phyloP scores from a whole-genome alignment of 768 basidiomycete genomes.

The Podaxis sp. region DNA sequence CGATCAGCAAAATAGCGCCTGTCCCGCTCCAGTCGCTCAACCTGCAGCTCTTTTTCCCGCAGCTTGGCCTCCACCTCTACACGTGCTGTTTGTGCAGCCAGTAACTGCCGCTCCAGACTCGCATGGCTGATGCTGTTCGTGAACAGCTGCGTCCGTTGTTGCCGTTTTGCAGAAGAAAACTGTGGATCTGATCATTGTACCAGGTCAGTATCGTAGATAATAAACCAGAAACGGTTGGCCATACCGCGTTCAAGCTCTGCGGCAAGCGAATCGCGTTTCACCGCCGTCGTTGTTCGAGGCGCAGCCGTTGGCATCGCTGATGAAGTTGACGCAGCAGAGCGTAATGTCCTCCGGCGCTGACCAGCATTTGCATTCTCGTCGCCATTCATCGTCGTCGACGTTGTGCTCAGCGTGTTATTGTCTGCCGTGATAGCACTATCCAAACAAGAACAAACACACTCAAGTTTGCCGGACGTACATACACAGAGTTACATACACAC shows the following conservation, averaged over 20 bases:
- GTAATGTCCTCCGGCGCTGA: too few relatives aligned
- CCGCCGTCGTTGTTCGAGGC: conserved; percentile 23
- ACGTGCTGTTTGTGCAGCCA: conserved; percentile 57
- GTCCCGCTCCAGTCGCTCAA: conserved; percentile 71
- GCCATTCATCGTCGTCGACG: neutral
- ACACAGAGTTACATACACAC: too few relatives aligned
- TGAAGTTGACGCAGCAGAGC: neutral
- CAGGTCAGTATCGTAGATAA: neutral
- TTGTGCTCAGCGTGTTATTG: too few relatives aligned
- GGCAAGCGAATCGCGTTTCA: conserved; percentile 64
- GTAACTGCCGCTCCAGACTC: conserved; percentile 65
- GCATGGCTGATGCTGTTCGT: conserved; percentile 60
- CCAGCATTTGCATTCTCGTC: neutral
- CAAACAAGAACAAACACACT: neutral
- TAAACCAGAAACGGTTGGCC: conserved; percentile 9
- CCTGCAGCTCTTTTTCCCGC: conserved; percentile 56
- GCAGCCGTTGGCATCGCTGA: neutral
- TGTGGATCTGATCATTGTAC: conserved; percentile 50
- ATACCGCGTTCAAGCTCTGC: conserved; percentile 67
- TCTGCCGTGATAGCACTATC: neutral
- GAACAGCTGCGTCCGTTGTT: conserved; percentile 63
- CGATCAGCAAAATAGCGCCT: conserved; percentile 66
- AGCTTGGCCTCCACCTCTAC: conserved; percentile 67
- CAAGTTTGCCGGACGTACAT: too few relatives aligned
- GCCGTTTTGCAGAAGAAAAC: conserved; percentile 63